Base-by-base conservation (phyloP, 2,329 filamentous ascomycete species). In the Tolypocladium cylindrosporum region DNA sequence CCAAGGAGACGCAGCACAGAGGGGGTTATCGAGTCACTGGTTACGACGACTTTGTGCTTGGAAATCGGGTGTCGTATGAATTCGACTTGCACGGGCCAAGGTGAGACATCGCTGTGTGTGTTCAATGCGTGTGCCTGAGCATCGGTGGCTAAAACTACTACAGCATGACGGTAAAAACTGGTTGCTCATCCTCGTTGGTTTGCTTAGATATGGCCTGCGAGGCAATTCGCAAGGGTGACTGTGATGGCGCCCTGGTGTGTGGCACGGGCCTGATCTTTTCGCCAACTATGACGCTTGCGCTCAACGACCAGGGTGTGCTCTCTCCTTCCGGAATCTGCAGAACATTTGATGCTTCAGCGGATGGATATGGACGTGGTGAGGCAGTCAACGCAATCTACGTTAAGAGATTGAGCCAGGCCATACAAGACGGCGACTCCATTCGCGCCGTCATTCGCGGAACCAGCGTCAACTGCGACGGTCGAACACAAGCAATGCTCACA, bases 301-400 rank as follows among this genome's bases (percentile, higher is more conserved):
- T 64, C 42, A 53, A 51, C 1, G 52, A 61, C 1, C 43, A 57
- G 40, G 54, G 57, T 13, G 55, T 62, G 6, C 55, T 65, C 3
- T 60, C 60, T 1, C 65, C 69, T 2, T 64, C 67, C 3, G 66
- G 69, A 27, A 51, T 54, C 10, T 71, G 64, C 31, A 65, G 62
- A 42, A 65, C 64, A 14, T 73, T 69, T 36, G 69, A 71, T 43
- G 55, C 61, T 24, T 59, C 65, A 0, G 70, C 67, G 1, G 64
- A 71, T 60, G 75, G 79, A 4, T 80, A 79, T 61, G 74, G 68
- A 1, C 68, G 77, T 24, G 75, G 75, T 7, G 76, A 81, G 60
- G 67, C 71, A 14, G 55, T 80, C 24, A 56, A 45, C 36, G 58
- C 60, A 6, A 14, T 65, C 3, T 55, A 77, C 2, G 57, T 80